Conservation (phyloP, 2,329 filamentous ascomycete genomes). For the Xylaria sp. region DNA sequence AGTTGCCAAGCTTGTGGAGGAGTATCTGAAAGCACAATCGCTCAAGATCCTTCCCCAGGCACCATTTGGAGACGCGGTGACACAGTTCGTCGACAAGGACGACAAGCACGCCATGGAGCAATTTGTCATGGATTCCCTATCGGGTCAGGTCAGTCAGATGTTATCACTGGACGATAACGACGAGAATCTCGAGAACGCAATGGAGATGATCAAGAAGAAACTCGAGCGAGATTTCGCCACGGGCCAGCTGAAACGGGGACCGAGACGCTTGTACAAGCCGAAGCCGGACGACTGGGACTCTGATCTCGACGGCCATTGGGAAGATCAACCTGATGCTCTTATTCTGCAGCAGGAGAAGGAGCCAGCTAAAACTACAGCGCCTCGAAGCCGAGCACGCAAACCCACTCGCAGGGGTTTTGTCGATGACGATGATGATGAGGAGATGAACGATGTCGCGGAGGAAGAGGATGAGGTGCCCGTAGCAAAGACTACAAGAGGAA, state of each 20-base stretch:
- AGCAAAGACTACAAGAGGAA: conserved; percentile 23
- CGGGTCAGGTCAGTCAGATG: conserved; percentile 65
- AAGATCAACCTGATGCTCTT: conserved; percentile 66
- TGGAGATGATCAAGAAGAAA: conserved; percentile 65
- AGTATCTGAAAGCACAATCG: conserved; percentile 85
- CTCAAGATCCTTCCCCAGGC: conserved; percentile 91
- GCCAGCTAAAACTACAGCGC: conserved; percentile 18
- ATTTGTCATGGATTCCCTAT: conserved; percentile 68
- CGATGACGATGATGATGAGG: conserved; percentile 47
- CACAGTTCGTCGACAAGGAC: conserved; percentile 89
- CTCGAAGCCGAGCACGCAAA: conserved; percentile 34
- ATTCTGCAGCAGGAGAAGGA: conserved; percentile 21
- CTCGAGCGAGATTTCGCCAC: conserved; percentile 67
- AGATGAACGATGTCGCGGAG: conserved; percentile 42
- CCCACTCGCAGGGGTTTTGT: conserved; percentile 29
- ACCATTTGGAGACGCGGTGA: conserved; percentile 86
- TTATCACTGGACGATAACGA: conserved; percentile 60
- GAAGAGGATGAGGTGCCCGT: conserved; percentile 47
- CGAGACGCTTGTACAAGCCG: conserved; percentile 59
- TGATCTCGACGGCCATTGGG: conserved; percentile 84
- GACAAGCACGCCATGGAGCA: conserved; percentile 88
- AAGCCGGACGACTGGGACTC: conserved; percentile 80
- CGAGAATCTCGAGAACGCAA: conserved; percentile 65
- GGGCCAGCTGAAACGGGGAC: conserved; percentile 52
- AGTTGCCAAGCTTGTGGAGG: conserved; percentile 80